Evolutionary conservation across 129 eudicot genomes (phyloP), one percentile per base, ranked within the genome.

Genomic region (Kitagawia praeruptora): DNA sequence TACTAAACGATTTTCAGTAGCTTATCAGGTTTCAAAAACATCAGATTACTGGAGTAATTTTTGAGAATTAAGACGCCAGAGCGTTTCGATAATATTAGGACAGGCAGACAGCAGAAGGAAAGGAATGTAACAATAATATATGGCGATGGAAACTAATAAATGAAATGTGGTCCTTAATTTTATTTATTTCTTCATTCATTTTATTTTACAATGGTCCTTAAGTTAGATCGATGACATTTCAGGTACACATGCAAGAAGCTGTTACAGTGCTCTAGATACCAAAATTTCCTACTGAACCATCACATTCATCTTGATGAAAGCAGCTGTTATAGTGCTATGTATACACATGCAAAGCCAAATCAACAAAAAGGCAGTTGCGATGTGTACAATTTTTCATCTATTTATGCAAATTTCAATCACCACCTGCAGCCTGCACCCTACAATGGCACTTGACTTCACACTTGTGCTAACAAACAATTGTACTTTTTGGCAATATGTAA

Each of bases 331-430:
- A 9, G 15, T 61, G 12, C 69, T 61, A 61, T 61, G 25, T 61
- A 58, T n/a, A 58, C 67, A 58, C 69, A 61, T 61, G 34, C 34
- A 61, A 61, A 61, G 14, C 44, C 74, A 70, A 70, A 70, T 61
- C 37, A 61, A 61, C 37, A 2, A n/a, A 61, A 61, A 61, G 69
- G 69, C 69, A 25, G 15, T 61, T 2, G 34, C 10, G 69, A 61
- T 23, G 11, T 58, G 2, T 23, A 7, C 0, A 56, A 1, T 58
- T 54, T 1, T 54, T 5, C 54, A 49, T 3, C 13, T 46, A 21
- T 53, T 6, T 53, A 21, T 53, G 25, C 3, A 19, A 53, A 53
- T 53, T 53, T 0, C 63, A 53, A 19, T 53, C 63, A 53, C 63
- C 25, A 6, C 1, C 34, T n/a, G n/a, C n/a, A n/a, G 1, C 34